Evolutionary conservation across 2,329 filamentous ascomycete species (phyloP), one percentile per base, ranked within the genome.

Genomic region (Periconia sp.): DNA sequence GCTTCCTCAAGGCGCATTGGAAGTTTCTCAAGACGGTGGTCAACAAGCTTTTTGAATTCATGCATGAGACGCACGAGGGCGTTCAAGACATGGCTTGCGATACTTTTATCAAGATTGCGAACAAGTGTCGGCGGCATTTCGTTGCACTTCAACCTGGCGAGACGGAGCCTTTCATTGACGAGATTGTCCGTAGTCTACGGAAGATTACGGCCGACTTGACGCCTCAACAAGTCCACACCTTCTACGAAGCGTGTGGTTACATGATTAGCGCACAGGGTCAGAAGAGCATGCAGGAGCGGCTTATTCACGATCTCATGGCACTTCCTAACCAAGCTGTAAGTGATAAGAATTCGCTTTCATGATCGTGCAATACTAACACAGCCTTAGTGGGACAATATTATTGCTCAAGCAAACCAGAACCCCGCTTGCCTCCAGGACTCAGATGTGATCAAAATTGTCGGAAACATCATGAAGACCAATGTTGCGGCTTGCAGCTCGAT

Each of bases 391-490:
- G 92, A 96, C 66, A 84, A 87, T 62, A 96, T 99, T 61, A 99
- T 99, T 66, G 83, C 84, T 57, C 83, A 88, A 65, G 94, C 94
- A 17, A 94, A 89, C 40, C 80, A 87, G 48, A 86, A 96, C 66
- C 90, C 94, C 0, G 81, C 85, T 16, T 91, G 94, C 56, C 79
- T 99, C 10, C 90, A 97, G 69, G 91, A 97, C 63, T 79, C 86
- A 9, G 92, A 99, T 58, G 95, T 92, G 1, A 97, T 99, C 76
- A 99, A 99, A 78, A 86, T 99, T 56, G 92, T 99, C 51, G 94
- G 94, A 56, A 99, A 99, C 73, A 96, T 99, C 68, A 99, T 99
- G 94, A 99, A 99, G 82, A 99, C 94, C 1, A 99, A 99, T 61
- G 94, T 99, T 4, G 92, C 95, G n/a, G 94, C 94, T 24, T 99